Percentiles rank a stretch among this genome's conserved stretches.
Conservation (phyloP, 495 filamentous ascomycete species). For the Annulohypoxylon maeteangense region DNA sequence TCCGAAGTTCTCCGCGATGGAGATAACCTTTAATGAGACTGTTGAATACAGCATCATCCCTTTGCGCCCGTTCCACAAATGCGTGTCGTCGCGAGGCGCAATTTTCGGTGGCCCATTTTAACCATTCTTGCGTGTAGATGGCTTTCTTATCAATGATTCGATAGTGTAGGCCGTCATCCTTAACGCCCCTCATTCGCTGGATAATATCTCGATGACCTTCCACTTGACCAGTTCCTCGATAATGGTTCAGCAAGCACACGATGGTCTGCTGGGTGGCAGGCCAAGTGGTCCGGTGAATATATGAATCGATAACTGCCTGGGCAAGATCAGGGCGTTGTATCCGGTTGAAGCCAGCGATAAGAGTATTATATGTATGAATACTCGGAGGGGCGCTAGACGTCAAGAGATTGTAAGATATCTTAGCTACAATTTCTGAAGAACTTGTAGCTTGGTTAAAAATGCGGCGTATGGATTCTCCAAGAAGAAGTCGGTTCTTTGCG, state of each 20-base stretch:
- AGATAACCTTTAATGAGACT: slow-evolving; percentile 53
- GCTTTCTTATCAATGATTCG: slow-evolving; percentile 21
- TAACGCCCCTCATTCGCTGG: slow-evolving; percentile 52
- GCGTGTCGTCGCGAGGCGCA: slow-evolving; percentile 36
- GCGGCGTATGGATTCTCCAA: slow-evolving; percentile 50
- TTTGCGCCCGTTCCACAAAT: slow-evolving; percentile 44
- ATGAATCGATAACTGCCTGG: slow-evolving; percentile 63
- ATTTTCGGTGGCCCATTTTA: slow-evolving; percentile 27
- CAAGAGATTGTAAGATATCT: slow-evolving; percentile 75
- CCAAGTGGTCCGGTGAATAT: slow-evolving; percentile 58
- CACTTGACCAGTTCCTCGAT: slow-evolving; percentile 53
- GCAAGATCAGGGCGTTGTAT: slow-evolving; percentile 62
- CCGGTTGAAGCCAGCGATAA: slow-evolving; percentile 68
- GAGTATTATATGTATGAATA: slow-evolving; percentile 72
- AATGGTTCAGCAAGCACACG: slow-evolving; percentile 66
- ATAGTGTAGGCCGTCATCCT: slow-evolving; percentile 31
- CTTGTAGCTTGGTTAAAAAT: slow-evolving; percentile 44
- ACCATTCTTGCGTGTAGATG: slow-evolving; percentile 24
- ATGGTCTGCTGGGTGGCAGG: slow-evolving; percentile 65
- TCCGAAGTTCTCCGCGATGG: slow-evolving; percentile 48
- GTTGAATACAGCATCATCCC: slow-evolving; percentile 45
- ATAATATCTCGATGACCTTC: slow-evolving; percentile 55
- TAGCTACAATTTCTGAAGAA: slow-evolving; percentile 56
- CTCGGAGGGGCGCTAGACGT: slow-evolving; percentile 65
- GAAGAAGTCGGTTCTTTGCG: slow-evolving; percentile 28